Percentiles rank a stretch among this genome's conserved stretches.
Evolutionary conservation across 495 filamentous ascomycete species (phyloP).

Genomic region (Letharia lupina): DNA sequence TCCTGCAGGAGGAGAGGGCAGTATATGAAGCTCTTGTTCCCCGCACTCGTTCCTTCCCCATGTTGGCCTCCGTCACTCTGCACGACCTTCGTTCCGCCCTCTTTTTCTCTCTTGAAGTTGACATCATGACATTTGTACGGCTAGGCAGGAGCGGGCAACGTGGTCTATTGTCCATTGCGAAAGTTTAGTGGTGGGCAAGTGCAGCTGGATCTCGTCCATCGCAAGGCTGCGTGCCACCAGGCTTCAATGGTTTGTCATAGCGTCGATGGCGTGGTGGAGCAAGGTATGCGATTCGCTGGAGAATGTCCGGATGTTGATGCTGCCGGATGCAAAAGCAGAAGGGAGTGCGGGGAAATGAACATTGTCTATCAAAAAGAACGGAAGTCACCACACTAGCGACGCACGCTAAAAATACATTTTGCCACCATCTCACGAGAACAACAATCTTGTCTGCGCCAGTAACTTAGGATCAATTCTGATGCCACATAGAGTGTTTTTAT

Average conservation of each 20-base stretch:
- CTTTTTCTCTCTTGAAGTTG: background rate
- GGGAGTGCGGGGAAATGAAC: background rate
- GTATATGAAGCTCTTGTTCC: background rate
- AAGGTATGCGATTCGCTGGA: background rate
- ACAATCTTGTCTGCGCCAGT: background rate
- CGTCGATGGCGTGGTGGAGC: background rate
- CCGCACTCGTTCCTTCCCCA: background rate
- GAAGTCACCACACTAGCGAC: background rate
- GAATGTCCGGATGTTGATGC: background rate
- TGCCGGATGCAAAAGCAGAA: background rate
- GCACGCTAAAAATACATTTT: background rate
- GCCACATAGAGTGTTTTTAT: background rate
- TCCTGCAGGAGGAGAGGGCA: background rate
- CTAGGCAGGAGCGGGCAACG: background rate
- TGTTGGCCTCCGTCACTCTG: background rate
- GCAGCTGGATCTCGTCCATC: background rate
- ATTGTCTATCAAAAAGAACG: background rate
- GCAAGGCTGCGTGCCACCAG: background rate
- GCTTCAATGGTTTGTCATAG: background rate
- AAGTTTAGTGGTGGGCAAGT: background rate
- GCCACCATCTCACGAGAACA: background rate
- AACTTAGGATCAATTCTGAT: background rate
- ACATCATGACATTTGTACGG: conserved; percentile 3
- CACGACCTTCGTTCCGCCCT: background rate
- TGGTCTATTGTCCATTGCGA: background rate